Percentiles rank a stretch among this genome's conserved stretches.
phyloP scores from a whole-genome alignment of 2,329 filamentous ascomycete species.

The Lasiodiplodia sp. region DNA sequence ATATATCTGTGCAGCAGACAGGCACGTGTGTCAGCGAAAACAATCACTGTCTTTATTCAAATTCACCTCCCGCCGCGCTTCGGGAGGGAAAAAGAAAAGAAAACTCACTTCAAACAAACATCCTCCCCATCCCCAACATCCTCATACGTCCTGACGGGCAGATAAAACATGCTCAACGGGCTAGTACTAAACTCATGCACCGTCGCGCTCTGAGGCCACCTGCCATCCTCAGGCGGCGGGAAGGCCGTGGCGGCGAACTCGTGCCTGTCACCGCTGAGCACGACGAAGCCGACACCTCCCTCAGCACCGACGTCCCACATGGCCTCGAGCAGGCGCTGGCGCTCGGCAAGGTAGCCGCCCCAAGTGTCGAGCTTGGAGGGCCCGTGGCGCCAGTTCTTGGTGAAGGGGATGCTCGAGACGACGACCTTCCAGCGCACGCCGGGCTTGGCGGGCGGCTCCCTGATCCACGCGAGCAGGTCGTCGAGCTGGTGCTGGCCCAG shows the following conservation, averaged over 20 bases:
- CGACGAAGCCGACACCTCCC: constrained; percentile 76
- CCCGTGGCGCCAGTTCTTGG: constrained; percentile 95
- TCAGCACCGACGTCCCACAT: constrained; percentile 86
- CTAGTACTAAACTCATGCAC: constrained; percentile 93
- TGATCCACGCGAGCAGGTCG: constrained; percentile 81
- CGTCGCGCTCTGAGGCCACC: constrained; percentile 56
- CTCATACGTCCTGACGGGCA: constrained; percentile 82
- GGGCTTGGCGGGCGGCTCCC: constrained; percentile 69
- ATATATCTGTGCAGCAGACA: constrained; percentile 71
- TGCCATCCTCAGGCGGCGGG: constrained; percentile 66
- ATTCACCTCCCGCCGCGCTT: too few species aligned
- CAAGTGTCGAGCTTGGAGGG: constrained; percentile 79
- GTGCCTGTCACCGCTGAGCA: constrained; percentile 92
- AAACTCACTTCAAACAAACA: constrained; percentile 77
- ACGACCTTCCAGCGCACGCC: constrained; percentile 95
- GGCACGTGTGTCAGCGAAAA: background rate
- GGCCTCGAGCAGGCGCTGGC: constrained; percentile 79
- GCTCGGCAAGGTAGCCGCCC: constrained; percentile 88
- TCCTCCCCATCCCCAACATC: constrained; percentile 76
- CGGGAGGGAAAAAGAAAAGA: too few species aligned
- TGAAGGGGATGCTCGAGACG: constrained; percentile 90
- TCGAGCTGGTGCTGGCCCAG: constrained; percentile 79
- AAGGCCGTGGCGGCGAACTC: constrained; percentile 92
- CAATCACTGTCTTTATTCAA: background rate
- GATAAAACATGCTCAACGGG: constrained; percentile 92